These are phyloP conservation scores for Dentipellis sp. DNA, from an alignment of 768 basidiomycete genomes.

Conservation along the genomic window DNA sequence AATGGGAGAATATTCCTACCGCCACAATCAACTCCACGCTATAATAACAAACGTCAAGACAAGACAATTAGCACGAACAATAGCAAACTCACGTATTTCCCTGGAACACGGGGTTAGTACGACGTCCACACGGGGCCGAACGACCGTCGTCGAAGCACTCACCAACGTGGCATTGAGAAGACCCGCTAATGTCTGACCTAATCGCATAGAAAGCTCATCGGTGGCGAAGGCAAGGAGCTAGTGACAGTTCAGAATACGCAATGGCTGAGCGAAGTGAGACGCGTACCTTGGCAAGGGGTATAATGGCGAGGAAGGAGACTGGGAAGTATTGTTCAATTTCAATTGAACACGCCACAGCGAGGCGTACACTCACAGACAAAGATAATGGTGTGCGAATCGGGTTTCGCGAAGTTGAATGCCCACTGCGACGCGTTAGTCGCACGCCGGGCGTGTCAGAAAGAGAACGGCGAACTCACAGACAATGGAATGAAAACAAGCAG, in stretches of 20 bases:
- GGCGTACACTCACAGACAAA: conserved; percentile 56
- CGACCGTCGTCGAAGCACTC: conserved; percentile 7
- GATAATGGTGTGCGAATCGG: conserved; percentile 43
- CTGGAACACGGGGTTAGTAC: conserved; percentile 7
- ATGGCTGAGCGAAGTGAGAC: background rate
- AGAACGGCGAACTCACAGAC: conserved; percentile 34
- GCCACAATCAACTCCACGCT: conserved; percentile 35
- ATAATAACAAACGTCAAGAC: background rate
- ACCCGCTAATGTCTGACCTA: conserved; percentile 78
- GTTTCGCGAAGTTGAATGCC: conserved; percentile 55
- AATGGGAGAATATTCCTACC: conserved; percentile 17
- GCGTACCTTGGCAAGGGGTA: conserved; percentile 71
- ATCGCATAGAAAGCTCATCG: conserved; percentile 73
- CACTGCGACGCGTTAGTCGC: conserved; percentile 37
- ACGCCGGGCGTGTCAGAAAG: background rate
- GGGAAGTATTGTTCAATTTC: background rate
- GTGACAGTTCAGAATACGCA: conserved; percentile 2
- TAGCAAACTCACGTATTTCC: conserved; percentile 20
- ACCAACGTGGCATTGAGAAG: conserved; percentile 81
- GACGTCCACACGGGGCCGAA: conserved; percentile 4
- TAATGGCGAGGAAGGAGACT: conserved; percentile 77
- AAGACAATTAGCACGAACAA: background rate
- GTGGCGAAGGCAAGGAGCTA: conserved; percentile 79
- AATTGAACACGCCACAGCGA: background rate
- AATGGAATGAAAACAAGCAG: conserved; percentile 64